Evolutionary conservation across 2,329 filamentous ascomycete species (phyloP), one percentile per base, ranked within the genome.

Genomic region (Penicillium sp.): DNA sequence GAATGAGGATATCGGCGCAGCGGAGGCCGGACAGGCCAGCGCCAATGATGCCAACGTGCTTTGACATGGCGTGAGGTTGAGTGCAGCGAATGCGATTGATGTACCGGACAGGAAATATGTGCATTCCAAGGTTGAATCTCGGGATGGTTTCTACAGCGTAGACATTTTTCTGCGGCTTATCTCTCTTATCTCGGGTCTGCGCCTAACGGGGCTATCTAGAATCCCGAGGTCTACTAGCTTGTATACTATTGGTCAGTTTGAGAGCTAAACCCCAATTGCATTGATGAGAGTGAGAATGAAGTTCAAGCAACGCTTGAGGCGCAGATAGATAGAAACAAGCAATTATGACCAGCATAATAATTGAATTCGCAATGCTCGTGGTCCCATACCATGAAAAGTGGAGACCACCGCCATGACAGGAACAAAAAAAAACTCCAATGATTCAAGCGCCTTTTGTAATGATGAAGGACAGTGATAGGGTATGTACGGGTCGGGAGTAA

Each of bases 21-120:
- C 83, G 75, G 18, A 87, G 67, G 1, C 84, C 84, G 10, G 84
- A 79, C 21, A 87, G 72, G 10, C 84, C 84, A 36, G 83, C 83
- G 16, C 84, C 84, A 9, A 87, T 76, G 24, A 87, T 72, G 41
- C 83, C 81, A n/a, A 87, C 74, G 56, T 79, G 78, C 42, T 65
- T 71, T 49, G 70, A 73, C 67, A 72, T 73, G n/a, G 60, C 54
- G 45, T 27, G 27, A 11, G 14, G 9, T 10, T 8, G 2, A 31
- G 11, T 13, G 9, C 21, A 2, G 36, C 44, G 47, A 36, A 31
- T 27, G 46, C 27, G 44, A 18, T 48, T 53, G 47, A 40, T 44
- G 40, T 54, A 36, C 16, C 44, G 48, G 50, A 56, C 55, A 50
- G 50, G 42, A 56, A 14, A 46, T 13, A 5, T 51, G 34, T 9